Evolutionary conservation across 2,329 filamentous ascomycete species (phyloP).

Genomic region (Penicillium sp.): DNA sequence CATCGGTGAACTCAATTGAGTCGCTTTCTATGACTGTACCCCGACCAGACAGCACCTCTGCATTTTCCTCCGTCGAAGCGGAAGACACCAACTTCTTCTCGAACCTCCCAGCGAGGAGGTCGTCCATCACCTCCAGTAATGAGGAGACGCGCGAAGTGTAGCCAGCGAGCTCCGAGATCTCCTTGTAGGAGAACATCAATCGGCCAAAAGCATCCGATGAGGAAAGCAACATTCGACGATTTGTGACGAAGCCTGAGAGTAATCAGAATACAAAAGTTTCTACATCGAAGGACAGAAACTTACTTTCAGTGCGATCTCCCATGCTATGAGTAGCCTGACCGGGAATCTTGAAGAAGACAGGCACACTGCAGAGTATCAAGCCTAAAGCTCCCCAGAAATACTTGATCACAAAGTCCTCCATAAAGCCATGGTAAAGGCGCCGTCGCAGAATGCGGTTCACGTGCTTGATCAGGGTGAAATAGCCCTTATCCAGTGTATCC

Average conservation of each 20-base stretch:
- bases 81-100: slow-evolving; percentile 96
- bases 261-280: not conserved
- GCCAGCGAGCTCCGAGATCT: slow-evolving; percentile 91
- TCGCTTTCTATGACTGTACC: slow-evolving; percentile 78
- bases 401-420: slow-evolving; percentile 99
- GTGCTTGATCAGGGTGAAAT: slow-evolving; percentile 98
- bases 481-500: slow-evolving; percentile 93
- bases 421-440: slow-evolving; percentile 95
- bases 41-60: slow-evolving; percentile 75
- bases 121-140: slow-evolving; percentile 88
- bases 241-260: slow-evolving; percentile 75
- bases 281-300: slow-evolving; percentile 18
- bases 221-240: slow-evolving; percentile 83
- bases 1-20: slow-evolving; percentile 79
- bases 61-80: slow-evolving; percentile 75
- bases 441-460: slow-evolving; percentile 91
- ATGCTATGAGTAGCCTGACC: slow-evolving; percentile 56
- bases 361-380: slow-evolving; percentile 85
- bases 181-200: slow-evolving; percentile 97
- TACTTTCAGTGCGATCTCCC: slow-evolving; percentile 58
- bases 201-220: slow-evolving; percentile 94
- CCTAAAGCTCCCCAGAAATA: slow-evolving; percentile 98
- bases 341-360: slow-evolving; percentile 92
- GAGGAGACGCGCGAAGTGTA: slow-evolving; percentile 91
- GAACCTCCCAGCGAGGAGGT: slow-evolving; percentile 84